A percentile compares a stretch with the other conserved stretches of the same genome.
Evolutionary conservation across 352 stramenopile genomes (phyloP).

Genomic region (Globisporangium middletonii): DNA sequence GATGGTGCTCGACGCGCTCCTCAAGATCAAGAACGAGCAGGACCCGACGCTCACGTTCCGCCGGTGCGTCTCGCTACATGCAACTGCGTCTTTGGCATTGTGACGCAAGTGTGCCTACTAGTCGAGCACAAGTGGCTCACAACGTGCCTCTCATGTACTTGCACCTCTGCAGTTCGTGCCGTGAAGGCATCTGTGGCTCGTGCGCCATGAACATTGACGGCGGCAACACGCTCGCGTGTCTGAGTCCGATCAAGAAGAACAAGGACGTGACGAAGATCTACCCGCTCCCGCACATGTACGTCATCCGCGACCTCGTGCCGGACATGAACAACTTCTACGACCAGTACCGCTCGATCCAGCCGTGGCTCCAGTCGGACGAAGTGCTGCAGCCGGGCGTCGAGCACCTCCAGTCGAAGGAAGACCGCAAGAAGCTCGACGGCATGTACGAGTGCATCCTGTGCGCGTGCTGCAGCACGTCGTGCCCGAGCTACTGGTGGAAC

Average conservation of each 20-base stretch:
- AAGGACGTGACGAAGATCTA: slow-evolving; percentile 96
- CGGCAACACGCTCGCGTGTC: slow-evolving; percentile 97
- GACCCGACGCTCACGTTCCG: slow-evolving; percentile 98
- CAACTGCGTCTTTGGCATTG: slow-evolving; percentile 1
- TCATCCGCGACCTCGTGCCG: slow-evolving; percentile 98
- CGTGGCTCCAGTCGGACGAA: slow-evolving; percentile 96
- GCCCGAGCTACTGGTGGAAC: slow-evolving; percentile 99
- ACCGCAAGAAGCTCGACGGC: slow-evolving; percentile 99
- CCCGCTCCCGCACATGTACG: slow-evolving; percentile 99
- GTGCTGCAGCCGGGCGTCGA: slow-evolving; percentile 85
- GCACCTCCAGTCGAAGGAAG: slow-evolving; percentile 89
- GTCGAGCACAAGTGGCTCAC: neutral
- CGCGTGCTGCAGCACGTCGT: slow-evolving; percentile 98
- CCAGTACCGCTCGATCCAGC: slow-evolving; percentile 97
- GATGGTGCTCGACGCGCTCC: slow-evolving; percentile 99
- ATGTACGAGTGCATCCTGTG: slow-evolving; percentile 99
- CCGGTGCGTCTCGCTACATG: slow-evolving; percentile 29
- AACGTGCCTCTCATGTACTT: slow-evolving; percentile 1
- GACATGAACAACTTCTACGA: slow-evolving; percentile 99
- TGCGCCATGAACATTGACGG: slow-evolving; percentile 99
- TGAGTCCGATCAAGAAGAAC: slow-evolving; percentile 95
- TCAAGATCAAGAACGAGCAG: slow-evolving; percentile 99
- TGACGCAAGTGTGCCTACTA: neutral
- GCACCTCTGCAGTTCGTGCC: slow-evolving; percentile 82
- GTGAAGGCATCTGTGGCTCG: slow-evolving; percentile 98